Conservation (phyloP, 208 protist species). For the Herpetomonas tarakana region DNA sequence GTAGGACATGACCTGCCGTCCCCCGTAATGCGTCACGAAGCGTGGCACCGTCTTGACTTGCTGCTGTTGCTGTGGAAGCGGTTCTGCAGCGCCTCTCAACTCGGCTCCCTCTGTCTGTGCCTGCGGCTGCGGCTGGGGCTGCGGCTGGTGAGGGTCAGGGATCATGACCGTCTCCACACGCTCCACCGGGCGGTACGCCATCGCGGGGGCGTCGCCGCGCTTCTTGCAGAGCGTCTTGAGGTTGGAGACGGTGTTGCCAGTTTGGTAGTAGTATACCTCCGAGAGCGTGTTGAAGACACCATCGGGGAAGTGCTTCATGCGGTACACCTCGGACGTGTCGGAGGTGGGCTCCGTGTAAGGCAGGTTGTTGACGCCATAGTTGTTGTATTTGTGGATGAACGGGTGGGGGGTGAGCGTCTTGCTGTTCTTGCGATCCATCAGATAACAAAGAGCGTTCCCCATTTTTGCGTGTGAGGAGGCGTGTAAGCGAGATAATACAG, state of each 20-base stretch:
- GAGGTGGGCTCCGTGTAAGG: not conserved
- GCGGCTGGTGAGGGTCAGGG: constrained; percentile 24
- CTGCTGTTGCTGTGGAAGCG: not conserved
- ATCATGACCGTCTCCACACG: constrained; percentile 36
- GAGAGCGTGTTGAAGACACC: constrained; percentile 39
- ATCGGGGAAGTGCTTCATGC: constrained; percentile 46
- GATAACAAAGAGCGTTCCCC: constrained; percentile 4
- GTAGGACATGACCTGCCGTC: constrained; percentile 21
- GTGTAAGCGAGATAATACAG: not conserved
- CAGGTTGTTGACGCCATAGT: constrained; percentile 18
- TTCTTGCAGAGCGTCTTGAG: constrained; percentile 41
- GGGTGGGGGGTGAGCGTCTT: constrained; percentile 9
- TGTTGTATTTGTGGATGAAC: constrained; percentile 10
- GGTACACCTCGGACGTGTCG: constrained; percentile 55
- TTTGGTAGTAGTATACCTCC: constrained; percentile 31
- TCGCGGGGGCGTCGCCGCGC: constrained; percentile 32
- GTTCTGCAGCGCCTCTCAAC: not conserved
- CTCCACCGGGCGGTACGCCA: constrained; percentile 50
- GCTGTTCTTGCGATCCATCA: constrained; percentile 13
- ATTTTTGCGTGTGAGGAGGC: constrained; percentile 10
- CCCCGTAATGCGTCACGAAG: constrained; percentile 13
- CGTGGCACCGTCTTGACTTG: constrained; percentile 1
- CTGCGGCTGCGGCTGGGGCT: not conserved
- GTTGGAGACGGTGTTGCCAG: constrained; percentile 26
- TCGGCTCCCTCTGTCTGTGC: not conserved